A percentile compares a stretch with the other conserved stretches of the same genome.
Conservation (phyloP, 441 rosid genomes). For the Eutrema salsugineum region DNA sequence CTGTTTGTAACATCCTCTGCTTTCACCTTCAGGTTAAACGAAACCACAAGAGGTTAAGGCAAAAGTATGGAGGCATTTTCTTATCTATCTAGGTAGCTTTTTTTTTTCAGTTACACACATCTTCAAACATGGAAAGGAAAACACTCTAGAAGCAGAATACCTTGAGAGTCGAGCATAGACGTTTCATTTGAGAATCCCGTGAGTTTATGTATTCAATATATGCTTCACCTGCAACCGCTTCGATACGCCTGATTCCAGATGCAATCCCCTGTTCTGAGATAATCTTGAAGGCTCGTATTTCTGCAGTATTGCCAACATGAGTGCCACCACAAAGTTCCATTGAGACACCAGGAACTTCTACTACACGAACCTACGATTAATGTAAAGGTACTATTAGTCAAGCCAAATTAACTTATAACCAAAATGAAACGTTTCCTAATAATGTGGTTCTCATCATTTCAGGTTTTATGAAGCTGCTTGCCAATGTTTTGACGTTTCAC, state of each 20-base stretch:
- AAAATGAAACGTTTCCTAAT: background rate
- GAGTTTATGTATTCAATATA: slow-evolving; percentile 73
- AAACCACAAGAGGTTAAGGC: background rate
- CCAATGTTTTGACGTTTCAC: background rate
- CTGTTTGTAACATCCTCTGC: slow-evolving; percentile 80
- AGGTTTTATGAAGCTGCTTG: background rate
- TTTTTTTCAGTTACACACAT: background rate
- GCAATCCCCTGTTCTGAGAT: slow-evolving; percentile 96
- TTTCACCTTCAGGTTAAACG: slow-evolving; percentile 61
- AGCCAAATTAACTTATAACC: slow-evolving; percentile 1
- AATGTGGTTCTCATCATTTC: background rate
- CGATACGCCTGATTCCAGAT: slow-evolving; percentile 87
- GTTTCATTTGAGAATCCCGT: slow-evolving; percentile 74
- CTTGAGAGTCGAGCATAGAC: slow-evolving; percentile 78
- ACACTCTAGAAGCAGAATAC: slow-evolving; percentile 35
- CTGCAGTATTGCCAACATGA: slow-evolving; percentile 83
- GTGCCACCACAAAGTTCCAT: slow-evolving; percentile 99
- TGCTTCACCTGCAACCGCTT: slow-evolving; percentile 98
- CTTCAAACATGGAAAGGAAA: background rate
- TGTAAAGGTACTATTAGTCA: background rate
- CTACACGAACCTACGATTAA: slow-evolving; percentile 74
- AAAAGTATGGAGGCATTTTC: background rate
- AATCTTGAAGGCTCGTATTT: slow-evolving; percentile 86
- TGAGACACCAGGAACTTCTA: slow-evolving; percentile 95
- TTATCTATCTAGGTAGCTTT: background rate